Base-by-base conservation (phyloP, 1,284 basidiomycete genomes). In the Cutaneotrichosporon daszewskae region DNA sequence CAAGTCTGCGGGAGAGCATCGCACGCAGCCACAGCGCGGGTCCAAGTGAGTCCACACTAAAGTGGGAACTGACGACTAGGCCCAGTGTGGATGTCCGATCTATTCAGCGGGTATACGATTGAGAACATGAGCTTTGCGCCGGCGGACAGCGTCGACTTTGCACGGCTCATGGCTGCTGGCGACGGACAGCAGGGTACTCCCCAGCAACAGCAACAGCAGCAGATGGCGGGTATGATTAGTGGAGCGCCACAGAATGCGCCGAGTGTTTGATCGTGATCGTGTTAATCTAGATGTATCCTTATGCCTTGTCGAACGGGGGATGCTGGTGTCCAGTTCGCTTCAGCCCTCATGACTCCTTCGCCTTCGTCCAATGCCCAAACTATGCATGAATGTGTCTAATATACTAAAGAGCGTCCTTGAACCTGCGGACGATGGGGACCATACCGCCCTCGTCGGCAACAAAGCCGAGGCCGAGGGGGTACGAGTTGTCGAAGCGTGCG, bases 101-200 rank as follows among this genome's bases (percentile, higher is more conserved):
- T 73, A 11, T 58, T 73, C 44, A 59, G 59, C 20, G 60, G 63
- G 8, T 72, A 72, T 47, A 69, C 62, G 2, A 67, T 73, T 12
- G 60, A 69, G 46, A 66, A 64, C 38, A 63, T 69, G 59, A 65
- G 59, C 19, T 68, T 71, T 22, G 59, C 64, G n/a, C 70, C 71
- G 0, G 69, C 65, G 8, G 62, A 69, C 40, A 59, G 51, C 16
- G 47, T 64, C 8, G 70, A 73, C 48, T 45, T 73, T 17, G 68
- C 66, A 13, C 51, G 57, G 17, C 52, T 66, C 14, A 64, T 66
- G 62, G 64, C 64, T 0, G 38, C 37, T n/a, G n/a, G n/a, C n/a
- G n/a, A n/a, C n/a, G n/a, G n/a, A n/a, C n/a, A n/a, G n/a, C n/a
- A n/a, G n/a, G n/a, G n/a, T n/a, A n/a, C n/a, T n/a, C n/a, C n/a